Percentiles rank a stretch among this genome's conserved stretches.
Conservation (phyloP, 306 rosid genomes). For the Prunus davidiana region DNA sequence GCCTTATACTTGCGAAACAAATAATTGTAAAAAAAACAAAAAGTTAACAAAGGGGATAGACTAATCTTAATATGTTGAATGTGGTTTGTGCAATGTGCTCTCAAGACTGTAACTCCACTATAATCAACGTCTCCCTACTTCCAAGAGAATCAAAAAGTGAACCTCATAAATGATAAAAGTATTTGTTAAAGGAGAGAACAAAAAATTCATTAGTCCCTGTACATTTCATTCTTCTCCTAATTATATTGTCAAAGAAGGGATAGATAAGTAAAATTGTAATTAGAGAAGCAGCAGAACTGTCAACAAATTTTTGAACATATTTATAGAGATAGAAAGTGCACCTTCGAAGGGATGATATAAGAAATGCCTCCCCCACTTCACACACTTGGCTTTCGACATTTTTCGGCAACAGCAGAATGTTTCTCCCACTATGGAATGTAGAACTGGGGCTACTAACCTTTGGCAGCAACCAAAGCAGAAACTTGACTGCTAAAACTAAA, state of each 20-base stretch:
- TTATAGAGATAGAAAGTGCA: constrained; percentile 26
- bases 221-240: constrained; percentile 1
- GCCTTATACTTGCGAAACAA: neutral
- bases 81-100: neutral
- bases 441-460: constrained; percentile 67
- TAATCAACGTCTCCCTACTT: neutral
- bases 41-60: neutral
- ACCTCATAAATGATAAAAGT: neutral
- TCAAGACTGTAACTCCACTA: neutral
- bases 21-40: neutral
- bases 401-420: constrained; percentile 50
- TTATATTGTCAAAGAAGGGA: neutral
- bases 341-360: constrained; percentile 85
- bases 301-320: neutral
- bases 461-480: constrained; percentile 92
- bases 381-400: constrained; percentile 76
- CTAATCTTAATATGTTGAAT: neutral
- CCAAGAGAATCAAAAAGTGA: neutral
- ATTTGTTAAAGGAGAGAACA: neutral
- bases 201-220: neutral
- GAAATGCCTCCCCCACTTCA: constrained; percentile 88
- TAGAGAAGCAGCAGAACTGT: neutral
- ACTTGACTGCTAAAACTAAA: constrained; percentile 71
- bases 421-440: constrained; percentile 71
- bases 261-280: neutral